phyloP scores from a whole-genome alignment of 495 filamentous ascomycete species.

The Sordaria brevicollis region DNA sequence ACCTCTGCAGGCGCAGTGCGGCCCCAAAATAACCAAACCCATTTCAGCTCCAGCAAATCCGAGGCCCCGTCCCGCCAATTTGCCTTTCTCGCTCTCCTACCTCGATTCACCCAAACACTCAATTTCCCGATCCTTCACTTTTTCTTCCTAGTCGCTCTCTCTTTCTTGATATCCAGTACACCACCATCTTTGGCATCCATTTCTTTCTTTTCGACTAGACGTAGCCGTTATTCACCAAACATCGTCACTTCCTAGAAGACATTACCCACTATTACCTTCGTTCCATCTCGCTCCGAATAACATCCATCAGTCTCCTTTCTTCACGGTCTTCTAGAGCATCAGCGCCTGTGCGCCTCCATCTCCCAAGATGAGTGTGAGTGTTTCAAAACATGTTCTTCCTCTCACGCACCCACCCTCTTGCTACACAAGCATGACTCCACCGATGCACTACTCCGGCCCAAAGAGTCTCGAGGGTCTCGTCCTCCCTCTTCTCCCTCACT shows the following conservation, averaged over 20 bases:
- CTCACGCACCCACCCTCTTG: conserved; percentile 3
- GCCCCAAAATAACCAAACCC: neutral
- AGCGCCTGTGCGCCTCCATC: conserved; percentile 4
- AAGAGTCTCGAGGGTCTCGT: neutral
- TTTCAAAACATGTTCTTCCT: conserved; percentile 5
- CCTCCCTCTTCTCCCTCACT: neutral
- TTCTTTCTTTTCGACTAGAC: neutral
- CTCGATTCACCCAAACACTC: too few relatives aligned
- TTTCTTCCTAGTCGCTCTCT: neutral
- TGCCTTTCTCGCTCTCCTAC: neutral
- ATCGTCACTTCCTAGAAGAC: neutral
- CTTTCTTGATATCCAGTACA: neutral
- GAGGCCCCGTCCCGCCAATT: neutral
- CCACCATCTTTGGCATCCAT: neutral
- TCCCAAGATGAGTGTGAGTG: conserved; percentile 38
- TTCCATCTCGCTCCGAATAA: neutral
- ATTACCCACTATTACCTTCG: neutral
- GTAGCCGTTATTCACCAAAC: neutral
- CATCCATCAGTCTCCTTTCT: neutral
- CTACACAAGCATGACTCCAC: conserved; percentile 1
- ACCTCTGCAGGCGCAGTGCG: neutral
- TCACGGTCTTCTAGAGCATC: neutral
- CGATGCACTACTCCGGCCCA: neutral
- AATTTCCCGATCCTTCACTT: neutral
- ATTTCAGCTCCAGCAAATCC: neutral